Conservation (phyloP, 768 basidiomycete genomes). For the Nidula microcarpa region DNA sequence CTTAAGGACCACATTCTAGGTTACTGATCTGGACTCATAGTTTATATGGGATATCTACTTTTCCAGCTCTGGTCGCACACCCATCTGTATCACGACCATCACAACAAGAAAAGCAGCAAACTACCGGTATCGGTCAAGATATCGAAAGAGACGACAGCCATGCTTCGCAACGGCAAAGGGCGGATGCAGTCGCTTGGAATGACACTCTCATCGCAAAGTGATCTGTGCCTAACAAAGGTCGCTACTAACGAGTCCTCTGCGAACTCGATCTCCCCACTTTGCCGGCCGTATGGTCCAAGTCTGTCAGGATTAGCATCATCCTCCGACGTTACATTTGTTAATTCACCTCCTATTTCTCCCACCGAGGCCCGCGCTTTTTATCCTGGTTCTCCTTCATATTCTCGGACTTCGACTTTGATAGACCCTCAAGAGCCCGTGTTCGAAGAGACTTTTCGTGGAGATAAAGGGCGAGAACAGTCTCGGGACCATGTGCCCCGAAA, state of each 20-base stretch:
- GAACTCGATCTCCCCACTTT: slow-evolving; percentile 8
- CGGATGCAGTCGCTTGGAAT: background rate
- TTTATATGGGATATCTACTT: slow-evolving; percentile 67
- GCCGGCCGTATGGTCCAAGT: slow-evolving; percentile 11
- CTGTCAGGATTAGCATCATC: slow-evolving; percentile 6
- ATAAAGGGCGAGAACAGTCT: background rate
- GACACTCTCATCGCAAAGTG: too few relatives aligned
- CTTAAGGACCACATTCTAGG: background rate
- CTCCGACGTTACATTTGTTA: slow-evolving; percentile 13
- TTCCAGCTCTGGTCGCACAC: slow-evolving; percentile 83
- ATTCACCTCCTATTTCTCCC: background rate
- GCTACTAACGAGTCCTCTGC: slow-evolving; percentile 3
- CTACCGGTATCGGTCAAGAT: slow-evolving; percentile 25
- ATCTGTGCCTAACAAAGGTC: background rate
- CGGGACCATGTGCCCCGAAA: slow-evolving; percentile 12
- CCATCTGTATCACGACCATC: slow-evolving; percentile 55
- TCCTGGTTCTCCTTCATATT: background rate
- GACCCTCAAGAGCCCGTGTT: background rate
- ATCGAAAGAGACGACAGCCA: slow-evolving; percentile 27
- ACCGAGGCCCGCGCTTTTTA: too few relatives aligned
- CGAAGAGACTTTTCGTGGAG: background rate
- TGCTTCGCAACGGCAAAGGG: slow-evolving; percentile 8
- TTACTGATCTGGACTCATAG: slow-evolving; percentile 25
- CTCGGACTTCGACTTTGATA: background rate
- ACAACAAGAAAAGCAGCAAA: slow-evolving; percentile 38